These are phyloP conservation scores for Naegleria gruberi DNA, from an alignment of 208 protist genomes.

Conservation along the genomic window DNA sequence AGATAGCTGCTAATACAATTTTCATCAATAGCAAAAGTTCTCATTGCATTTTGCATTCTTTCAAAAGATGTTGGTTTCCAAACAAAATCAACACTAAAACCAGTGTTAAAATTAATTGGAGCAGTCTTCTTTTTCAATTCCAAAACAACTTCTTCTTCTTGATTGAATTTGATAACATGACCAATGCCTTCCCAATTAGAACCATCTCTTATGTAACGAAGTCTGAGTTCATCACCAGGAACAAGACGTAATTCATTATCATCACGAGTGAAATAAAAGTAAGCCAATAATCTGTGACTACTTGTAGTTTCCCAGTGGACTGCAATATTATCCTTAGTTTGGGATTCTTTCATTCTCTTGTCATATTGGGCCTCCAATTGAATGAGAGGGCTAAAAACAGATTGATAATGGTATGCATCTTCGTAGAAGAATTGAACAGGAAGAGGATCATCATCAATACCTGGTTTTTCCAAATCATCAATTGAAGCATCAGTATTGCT, in stretches of 20 bases:
- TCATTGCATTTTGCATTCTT: conserved; percentile 70
- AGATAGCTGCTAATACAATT: conserved; percentile 65
- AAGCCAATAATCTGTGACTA: conserved; percentile 54
- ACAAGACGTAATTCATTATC: conserved; percentile 65
- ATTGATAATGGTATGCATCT: conserved; percentile 78
- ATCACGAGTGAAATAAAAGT: conserved; percentile 53
- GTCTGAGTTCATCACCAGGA: conserved; percentile 70
- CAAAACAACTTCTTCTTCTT: conserved; percentile 54
- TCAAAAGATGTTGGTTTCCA: conserved; percentile 79
- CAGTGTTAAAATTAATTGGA: conserved; percentile 32
- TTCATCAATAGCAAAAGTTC: conserved; percentile 68
- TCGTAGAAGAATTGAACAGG: conserved; percentile 62
- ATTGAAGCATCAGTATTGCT: conserved; percentile 51
- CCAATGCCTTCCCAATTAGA: conserved; percentile 47
- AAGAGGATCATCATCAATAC: conserved; percentile 50
- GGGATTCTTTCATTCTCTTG: conserved; percentile 71
- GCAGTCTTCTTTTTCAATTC: conserved; percentile 43
- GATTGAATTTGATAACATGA: conserved; percentile 47
- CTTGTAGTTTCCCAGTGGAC: conserved; percentile 70
- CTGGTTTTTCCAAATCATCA: conserved; percentile 55
- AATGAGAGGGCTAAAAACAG: conserved; percentile 72
- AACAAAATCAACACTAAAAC: conserved; percentile 78
- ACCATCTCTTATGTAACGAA: conserved; percentile 49
- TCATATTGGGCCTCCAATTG: conserved; percentile 82
- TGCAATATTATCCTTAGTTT: conserved; percentile 54